phyloP scores from a whole-genome alignment of 805 yeast species.

The Ogataea allantospora region DNA sequence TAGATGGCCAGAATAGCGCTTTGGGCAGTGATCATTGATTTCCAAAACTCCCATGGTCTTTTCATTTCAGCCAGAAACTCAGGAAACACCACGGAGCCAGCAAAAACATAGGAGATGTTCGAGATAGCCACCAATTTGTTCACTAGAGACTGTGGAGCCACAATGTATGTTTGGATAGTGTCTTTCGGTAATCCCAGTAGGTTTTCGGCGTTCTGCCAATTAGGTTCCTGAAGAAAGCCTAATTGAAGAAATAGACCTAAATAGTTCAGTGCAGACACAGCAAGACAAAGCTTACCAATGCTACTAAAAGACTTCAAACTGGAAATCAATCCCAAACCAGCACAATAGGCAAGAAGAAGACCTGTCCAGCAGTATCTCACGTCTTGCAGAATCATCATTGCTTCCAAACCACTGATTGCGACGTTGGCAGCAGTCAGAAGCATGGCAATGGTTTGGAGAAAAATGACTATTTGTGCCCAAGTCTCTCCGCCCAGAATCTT shows the following conservation, averaged over 20 bases:
- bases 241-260: conserved; percentile 19
- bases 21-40: conserved; percentile 45
- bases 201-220: conserved; percentile 23
- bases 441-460: conserved; percentile 41
- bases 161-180: conserved; percentile 16
- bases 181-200: conserved; percentile 23
- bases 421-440: conserved; percentile 42
- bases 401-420: conserved; percentile 39
- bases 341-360: conserved; percentile 39
- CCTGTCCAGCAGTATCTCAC: conserved; percentile 40
- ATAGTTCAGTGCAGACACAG: conserved; percentile 21
- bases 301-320: conserved; percentile 40
- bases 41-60: conserved; percentile 48
- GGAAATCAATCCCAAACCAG: conserved; percentile 40
- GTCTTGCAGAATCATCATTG: conserved; percentile 38
- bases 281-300: conserved; percentile 31
- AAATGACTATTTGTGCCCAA: conserved; percentile 34
- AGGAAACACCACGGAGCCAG: conserved; percentile 49
- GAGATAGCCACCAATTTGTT: conserved; percentile 39
- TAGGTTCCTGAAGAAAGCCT: conserved; percentile 21
- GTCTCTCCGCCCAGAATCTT: conserved; percentile 38
- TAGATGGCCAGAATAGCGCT: conserved; percentile 39
- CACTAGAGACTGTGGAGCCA: conserved; percentile 23
- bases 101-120: conserved; percentile 49
- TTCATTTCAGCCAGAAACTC: conserved; percentile 49